Evolutionary conservation across 169 alveolate species (phyloP).

Genomic region (Plasmodium vivax): DNA sequence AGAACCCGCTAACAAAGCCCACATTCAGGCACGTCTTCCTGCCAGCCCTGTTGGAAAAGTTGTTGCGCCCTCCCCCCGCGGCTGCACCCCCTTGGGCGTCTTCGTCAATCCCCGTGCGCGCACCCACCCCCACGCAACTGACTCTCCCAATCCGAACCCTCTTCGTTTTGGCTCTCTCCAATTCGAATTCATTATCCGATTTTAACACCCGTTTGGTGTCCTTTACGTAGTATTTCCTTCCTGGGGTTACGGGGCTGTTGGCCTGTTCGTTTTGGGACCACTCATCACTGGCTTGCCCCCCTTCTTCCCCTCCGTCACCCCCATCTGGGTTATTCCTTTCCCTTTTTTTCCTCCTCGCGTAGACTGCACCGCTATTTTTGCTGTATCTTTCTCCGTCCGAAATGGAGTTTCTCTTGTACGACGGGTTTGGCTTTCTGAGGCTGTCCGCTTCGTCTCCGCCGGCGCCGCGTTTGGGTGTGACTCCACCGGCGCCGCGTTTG

Average conservation of each 20-base stretch:
- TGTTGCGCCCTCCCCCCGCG: background rate
- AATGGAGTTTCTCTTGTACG: conserved; percentile 54
- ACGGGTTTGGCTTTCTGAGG: background rate
- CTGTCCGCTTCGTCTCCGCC: background rate
- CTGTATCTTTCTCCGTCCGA: conserved; percentile 63
- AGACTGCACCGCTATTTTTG: background rate
- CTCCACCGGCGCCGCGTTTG: background rate
- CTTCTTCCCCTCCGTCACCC: background rate
- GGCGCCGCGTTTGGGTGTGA: background rate
- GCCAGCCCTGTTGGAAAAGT: background rate
- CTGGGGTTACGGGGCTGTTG: background rate
- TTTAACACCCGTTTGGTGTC: conserved; percentile 10
- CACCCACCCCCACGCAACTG: background rate
- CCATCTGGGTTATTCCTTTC: background rate
- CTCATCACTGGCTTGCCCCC: background rate
- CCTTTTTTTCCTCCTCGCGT: background rate
- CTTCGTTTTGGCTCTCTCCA: background rate
- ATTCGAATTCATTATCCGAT: conserved; percentile 34
- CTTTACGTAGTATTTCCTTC: background rate
- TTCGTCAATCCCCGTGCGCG: background rate
- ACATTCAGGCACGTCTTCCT: background rate
- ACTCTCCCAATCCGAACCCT: background rate
- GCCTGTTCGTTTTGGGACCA: background rate
- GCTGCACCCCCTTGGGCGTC: background rate
- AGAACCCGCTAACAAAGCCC: background rate